phyloP scores from a whole-genome alignment of 495 filamentous ascomycete genomes.

The Evernia prunastri region DNA sequence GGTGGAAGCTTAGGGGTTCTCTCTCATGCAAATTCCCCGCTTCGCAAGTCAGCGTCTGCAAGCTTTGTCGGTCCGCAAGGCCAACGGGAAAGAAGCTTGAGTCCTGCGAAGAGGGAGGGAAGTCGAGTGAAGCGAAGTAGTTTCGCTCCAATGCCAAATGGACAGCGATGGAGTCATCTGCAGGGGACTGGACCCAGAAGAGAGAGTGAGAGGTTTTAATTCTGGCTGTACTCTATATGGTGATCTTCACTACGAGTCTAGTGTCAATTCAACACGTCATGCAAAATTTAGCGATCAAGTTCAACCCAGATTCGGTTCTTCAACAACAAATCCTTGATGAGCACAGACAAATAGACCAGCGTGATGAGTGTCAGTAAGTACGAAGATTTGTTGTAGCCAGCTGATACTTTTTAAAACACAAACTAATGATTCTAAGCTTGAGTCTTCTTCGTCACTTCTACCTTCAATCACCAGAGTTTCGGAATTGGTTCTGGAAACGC shows the following conservation, averaged over 20 bases:
- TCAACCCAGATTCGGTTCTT: not conserved
- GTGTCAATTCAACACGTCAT: not conserved
- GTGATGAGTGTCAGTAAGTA: not conserved
- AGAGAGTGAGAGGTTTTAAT: slow-evolving; percentile 37
- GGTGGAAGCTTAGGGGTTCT: slow-evolving; percentile 78
- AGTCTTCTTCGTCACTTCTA: not conserved
- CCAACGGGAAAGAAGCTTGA: slow-evolving; percentile 35
- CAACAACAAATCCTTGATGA: not conserved
- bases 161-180: slow-evolving; percentile 32
- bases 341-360: not conserved
- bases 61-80: slow-evolving; percentile 39
- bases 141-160: slow-evolving; percentile 32
- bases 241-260: not conserved
- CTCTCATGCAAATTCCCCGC: slow-evolving; percentile 71
- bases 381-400: not conserved
- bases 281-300: not conserved
- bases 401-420: not conserved
- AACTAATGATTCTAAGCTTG: not conserved
- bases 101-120: slow-evolving; percentile 32
- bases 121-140: slow-evolving; percentile 35
- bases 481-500: not conserved
- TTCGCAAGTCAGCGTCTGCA: slow-evolving; percentile 56
- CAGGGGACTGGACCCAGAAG: slow-evolving; percentile 26
- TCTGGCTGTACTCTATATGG: not conserved
- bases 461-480: not conserved